Base-by-base conservation (phyloP, 2,329 filamentous ascomycete species). In the Ophiostoma angusticollis region DNA sequence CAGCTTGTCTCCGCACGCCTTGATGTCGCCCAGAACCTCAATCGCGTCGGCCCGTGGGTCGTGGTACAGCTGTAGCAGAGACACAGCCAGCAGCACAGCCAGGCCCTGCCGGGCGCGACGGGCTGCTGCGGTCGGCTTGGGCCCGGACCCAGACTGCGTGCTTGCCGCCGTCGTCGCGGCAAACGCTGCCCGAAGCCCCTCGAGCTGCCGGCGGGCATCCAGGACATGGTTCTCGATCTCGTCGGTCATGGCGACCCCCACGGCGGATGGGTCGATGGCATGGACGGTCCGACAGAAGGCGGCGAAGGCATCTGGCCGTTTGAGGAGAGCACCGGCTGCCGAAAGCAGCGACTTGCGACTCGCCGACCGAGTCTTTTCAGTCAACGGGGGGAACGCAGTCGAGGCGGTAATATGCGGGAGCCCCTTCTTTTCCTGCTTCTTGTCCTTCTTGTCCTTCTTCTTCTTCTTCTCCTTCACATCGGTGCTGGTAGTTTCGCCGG, bases 1-100 rank as follows among this genome's bases (percentile, higher is more conserved):
- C 35, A 81, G 66, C 52, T 76, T 78, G 31, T 81, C 69, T 43
- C 80, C 80, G 55, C 81, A 86, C 43, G 80, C 67, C 47, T 80
- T 73, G n/a, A 95, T 67, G 49, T 95, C 89, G 39, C 82, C 74
- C 8, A 95, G 64, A 45, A 91, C 79, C 35, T 80, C 78, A 17
- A 94, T 72, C 0, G 86, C 84, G 53, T 96, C 91, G 0, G 81
- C 69, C 43, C 94, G 86, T 18, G 48, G 48, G 34, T 85, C 84
- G 51, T 89, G 87, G 61, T 94, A 94, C 8, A 94, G 70, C 56
- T 95, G 85, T 40, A 96, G 68, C 12, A 95, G 73, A 0, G 85
- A 81, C 37, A 95, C 71, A 1, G 84, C 79, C 55, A 93, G 85
- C 1, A 96, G 70, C 25, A 95, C 68, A 16, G 80, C 79, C 42